Evolutionary conservation across 108 stramenopile genomes (phyloP).

Genomic region (Craspedostauros australis): DNA sequence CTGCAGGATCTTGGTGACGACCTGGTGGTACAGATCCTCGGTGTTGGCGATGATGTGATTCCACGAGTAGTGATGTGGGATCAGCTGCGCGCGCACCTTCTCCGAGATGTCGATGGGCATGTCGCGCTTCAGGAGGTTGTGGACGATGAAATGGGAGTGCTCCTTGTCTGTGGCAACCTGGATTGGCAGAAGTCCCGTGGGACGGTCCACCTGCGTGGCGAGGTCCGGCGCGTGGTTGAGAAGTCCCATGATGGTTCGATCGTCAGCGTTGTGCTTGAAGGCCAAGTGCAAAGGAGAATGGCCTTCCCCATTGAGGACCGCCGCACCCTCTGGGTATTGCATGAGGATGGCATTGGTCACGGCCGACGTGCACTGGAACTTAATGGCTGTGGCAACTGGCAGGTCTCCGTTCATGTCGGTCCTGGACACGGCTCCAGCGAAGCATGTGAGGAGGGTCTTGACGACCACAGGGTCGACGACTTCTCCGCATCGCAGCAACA

Average conservation of each 20-base stretch:
- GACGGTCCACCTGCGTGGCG: constrained; percentile 60
- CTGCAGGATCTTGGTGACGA: constrained; percentile 81
- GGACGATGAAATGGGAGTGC: constrained; percentile 82
- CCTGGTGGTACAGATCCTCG: constrained; percentile 79
- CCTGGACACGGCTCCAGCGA: constrained; percentile 62
- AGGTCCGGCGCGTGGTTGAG: constrained; percentile 81
- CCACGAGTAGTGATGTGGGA: constrained; percentile 86
- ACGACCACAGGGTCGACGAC: constrained; percentile 81
- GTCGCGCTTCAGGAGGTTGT: constrained; percentile 77
- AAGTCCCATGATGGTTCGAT: constrained; percentile 73
- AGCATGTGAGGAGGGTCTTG: constrained; percentile 81
- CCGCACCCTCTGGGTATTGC: constrained; percentile 74
- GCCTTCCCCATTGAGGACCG: constrained; percentile 73
- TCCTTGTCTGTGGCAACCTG: constrained; percentile 81
- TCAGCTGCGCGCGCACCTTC: constrained; percentile 75
- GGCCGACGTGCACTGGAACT: constrained; percentile 61
- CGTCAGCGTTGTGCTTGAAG: constrained; percentile 71
- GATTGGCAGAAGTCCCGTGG: constrained; percentile 75
- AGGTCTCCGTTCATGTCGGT: constrained; percentile 82
- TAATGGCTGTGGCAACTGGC: constrained; percentile 77
- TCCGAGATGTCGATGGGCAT: constrained; percentile 83
- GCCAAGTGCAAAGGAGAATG: constrained; percentile 73
- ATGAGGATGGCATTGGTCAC: constrained; percentile 65
- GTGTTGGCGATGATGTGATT: constrained; percentile 80
- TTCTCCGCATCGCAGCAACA: constrained; percentile 81